A percentile compares a stretch with the other conserved stretches of the same genome.
These are phyloP conservation scores for Carex arenaria DNA, from an alignment of 202 grass and related monocot species.

Conservation along the genomic window DNA sequence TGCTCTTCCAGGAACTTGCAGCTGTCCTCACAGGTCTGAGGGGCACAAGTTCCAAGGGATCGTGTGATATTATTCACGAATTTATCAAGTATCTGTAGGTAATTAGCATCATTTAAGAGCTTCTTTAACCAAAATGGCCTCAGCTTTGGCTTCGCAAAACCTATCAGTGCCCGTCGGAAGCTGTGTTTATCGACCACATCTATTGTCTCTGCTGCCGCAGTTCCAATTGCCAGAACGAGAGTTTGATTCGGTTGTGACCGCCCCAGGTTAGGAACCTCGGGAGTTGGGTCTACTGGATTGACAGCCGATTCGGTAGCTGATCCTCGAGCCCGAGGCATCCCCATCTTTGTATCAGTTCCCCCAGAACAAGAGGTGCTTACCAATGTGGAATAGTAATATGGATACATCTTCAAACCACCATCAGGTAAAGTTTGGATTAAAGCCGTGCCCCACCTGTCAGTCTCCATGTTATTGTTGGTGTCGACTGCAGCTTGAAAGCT, in stretches of 20 bases:
- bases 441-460: neutral
- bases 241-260: neutral
- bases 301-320: neutral
- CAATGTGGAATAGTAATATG: neutral
- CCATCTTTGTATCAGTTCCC: neutral
- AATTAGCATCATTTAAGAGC: neutral
- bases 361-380: neutral
- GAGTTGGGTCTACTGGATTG: neutral
- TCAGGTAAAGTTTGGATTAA: neutral
- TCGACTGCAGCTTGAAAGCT: neutral
- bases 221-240: neutral
- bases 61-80: neutral
- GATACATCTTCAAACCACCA: neutral
- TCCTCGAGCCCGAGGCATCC: no score
- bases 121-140: neutral
- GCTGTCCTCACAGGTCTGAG: neutral
- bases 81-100: neutral
- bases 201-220: neutral
- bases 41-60: neutral
- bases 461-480: neutral
- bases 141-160: constrained; percentile 5
- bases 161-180: neutral
- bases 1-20: neutral
- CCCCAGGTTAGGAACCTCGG: neutral
- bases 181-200: neutral